Evolutionary conservation across 23 red algal genomes (phyloP).

Genomic region (Agarophyton chilense): DNA sequence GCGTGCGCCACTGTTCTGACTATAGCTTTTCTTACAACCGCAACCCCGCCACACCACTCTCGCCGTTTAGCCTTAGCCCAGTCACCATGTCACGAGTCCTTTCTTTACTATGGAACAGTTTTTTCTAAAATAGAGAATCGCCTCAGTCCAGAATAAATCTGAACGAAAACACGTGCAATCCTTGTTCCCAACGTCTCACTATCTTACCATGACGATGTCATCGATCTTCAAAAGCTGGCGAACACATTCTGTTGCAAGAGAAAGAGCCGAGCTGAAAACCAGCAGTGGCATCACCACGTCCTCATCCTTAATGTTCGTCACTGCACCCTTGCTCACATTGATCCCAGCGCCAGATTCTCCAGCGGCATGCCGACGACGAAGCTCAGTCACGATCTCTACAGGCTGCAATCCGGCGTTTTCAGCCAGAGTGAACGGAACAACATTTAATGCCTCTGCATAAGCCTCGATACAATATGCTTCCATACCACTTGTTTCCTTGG

Average conservation of each 20-base stretch:
- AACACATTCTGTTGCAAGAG: slow-evolving; percentile 91
- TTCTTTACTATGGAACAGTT: not conserved
- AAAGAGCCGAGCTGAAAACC: slow-evolving; percentile 88
- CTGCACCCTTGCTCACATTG: slow-evolving; percentile 84
- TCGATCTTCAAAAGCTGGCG: slow-evolving; percentile 97
- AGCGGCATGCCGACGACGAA: slow-evolving; percentile 85
- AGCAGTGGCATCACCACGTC: slow-evolving; percentile 92
- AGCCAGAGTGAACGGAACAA: slow-evolving; percentile 89
- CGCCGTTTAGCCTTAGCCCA: not conserved
- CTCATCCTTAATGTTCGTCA: slow-evolving; percentile 94
- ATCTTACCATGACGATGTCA: slow-evolving; percentile 94
- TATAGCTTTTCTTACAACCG: not conserved
- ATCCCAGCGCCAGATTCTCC: slow-evolving; percentile 89
- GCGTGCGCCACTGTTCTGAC: not conserved
- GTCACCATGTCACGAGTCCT: not conserved
- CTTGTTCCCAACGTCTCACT: not conserved
- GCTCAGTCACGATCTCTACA: slow-evolving; percentile 96
- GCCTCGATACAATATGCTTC: slow-evolving; percentile 87
- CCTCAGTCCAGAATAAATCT: slow-evolving; percentile 8
- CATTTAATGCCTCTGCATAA: slow-evolving; percentile 90
- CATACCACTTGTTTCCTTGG: slow-evolving; percentile 77
- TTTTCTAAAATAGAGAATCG: not conserved
- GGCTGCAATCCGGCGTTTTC: slow-evolving; percentile 96
- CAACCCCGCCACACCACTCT: not conserved
- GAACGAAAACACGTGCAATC: not conserved